A percentile compares a stretch with the other conserved stretches of the same genome.
Conservation (phyloP, 1,284 basidiomycete genomes). For the Boletus subluridellus region DNA sequence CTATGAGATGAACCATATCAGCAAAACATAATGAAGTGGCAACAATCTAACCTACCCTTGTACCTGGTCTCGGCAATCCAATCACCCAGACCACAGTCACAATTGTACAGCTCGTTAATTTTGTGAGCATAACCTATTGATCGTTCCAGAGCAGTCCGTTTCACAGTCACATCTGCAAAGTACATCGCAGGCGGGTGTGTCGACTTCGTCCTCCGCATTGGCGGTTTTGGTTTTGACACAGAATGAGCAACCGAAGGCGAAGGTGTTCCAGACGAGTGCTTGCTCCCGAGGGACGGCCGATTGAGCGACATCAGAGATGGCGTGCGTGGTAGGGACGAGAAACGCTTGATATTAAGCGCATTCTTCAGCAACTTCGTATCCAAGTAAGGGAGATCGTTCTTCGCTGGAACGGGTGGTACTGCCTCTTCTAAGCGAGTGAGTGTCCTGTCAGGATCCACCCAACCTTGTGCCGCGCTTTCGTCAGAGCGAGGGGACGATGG, state of each 20-base stretch:
- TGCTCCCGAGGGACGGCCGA: slow-evolving; percentile 26
- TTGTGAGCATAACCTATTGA: slow-evolving; percentile 76
- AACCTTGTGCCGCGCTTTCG: slow-evolving; percentile 17
- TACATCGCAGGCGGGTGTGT: slow-evolving; percentile 72
- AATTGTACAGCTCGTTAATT: slow-evolving; percentile 76
- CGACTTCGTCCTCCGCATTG: slow-evolving; percentile 42
- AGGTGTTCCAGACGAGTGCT: slow-evolving; percentile 40
- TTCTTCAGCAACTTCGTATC: slow-evolving; percentile 29
- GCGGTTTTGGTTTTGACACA: slow-evolving; percentile 16
- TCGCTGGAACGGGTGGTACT: slow-evolving; percentile 35
- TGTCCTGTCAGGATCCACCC: slow-evolving; percentile 22
- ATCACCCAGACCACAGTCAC: slow-evolving; percentile 75
- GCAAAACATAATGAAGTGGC: not conserved
- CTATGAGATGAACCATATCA: slow-evolving; percentile 18
- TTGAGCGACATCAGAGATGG: slow-evolving; percentile 44
- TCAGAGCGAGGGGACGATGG: slow-evolving; percentile 24
- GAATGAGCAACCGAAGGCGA: slow-evolving; percentile 35
- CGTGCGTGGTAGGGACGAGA: slow-evolving; percentile 57
- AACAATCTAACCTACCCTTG: slow-evolving; percentile 44
- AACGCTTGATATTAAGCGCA: slow-evolving; percentile 48
- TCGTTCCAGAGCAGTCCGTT: slow-evolving; percentile 67
- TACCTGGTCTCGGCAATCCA: slow-evolving; percentile 64
- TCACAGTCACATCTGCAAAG: slow-evolving; percentile 62
- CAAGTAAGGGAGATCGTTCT: slow-evolving; percentile 25
- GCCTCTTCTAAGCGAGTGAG: slow-evolving; percentile 17